These are phyloP conservation scores for Zarea fungicola DNA, from an alignment of 2,329 filamentous ascomycete species.

Conservation along the genomic window DNA sequence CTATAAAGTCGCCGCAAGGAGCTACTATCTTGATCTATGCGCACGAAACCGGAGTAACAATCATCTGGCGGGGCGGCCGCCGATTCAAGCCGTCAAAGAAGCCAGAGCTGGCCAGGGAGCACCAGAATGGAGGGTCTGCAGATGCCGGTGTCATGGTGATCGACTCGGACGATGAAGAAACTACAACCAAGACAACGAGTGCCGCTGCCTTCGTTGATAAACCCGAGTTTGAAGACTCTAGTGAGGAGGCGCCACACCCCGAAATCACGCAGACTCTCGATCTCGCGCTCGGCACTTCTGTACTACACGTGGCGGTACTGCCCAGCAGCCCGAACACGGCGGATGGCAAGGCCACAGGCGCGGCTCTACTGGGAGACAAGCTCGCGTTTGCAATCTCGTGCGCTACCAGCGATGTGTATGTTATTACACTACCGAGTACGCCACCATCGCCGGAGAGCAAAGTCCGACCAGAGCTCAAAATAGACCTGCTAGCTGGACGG, in stretches of 20 bases:
- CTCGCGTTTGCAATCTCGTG: constrained; percentile 59
- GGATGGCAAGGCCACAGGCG: constrained; percentile 42
- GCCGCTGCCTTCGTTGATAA: constrained; percentile 17
- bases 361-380: constrained; percentile 47
- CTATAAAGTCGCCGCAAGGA: constrained; percentile 56
- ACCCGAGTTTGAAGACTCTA: constrained; percentile 44
- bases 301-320: constrained; percentile 50
- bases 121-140: constrained; percentile 43
- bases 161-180: constrained; percentile 57
- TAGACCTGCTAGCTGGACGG: constrained; percentile 45
- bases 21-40: constrained; percentile 59
- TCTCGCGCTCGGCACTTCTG: constrained; percentile 52
- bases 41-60: constrained; percentile 56
- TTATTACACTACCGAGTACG: constrained; percentile 55
- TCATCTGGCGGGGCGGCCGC: constrained; percentile 59
- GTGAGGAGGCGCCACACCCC: constrained; percentile 47
- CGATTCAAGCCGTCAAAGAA: constrained; percentile 47
- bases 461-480: constrained; percentile 46
- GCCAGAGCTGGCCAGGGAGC: constrained; percentile 29
- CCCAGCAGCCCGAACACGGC: constrained; percentile 45
- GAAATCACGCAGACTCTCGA: constrained; percentile 57
- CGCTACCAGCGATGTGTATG: constrained; percentile 49
- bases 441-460: constrained; percentile 59
- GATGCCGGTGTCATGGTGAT: constrained; percentile 57
- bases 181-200: constrained; percentile 28